phyloP scores from a whole-genome alignment of 108 stramenopile genomes.

The Nitzschia palea region DNA sequence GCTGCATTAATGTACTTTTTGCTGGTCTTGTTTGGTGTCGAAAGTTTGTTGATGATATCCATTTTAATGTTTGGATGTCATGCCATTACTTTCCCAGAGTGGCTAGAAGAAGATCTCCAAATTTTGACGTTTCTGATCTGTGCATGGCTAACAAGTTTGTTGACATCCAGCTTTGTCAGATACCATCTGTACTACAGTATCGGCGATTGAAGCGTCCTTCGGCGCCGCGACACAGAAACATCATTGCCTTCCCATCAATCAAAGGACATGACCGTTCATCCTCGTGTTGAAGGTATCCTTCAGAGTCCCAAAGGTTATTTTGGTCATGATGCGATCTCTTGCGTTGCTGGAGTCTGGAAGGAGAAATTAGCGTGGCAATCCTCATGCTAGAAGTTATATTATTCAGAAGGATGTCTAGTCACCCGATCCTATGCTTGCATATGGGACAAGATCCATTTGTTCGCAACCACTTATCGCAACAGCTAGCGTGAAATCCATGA shows the following conservation, averaged over 20 bases:
- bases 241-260: too few species aligned
- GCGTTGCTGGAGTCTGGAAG: too few species aligned
- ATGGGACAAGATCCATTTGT: conserved; percentile 73
- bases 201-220: not conserved
- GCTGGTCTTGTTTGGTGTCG: not conserved
- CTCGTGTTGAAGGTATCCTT: too few species aligned
- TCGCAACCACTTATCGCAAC: conserved; percentile 83
- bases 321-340: too few species aligned
- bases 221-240: not conserved
- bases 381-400: too few species aligned
- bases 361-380: too few species aligned
- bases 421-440: conserved; percentile 50
- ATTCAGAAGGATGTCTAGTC: too few species aligned
- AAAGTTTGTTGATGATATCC: conserved; percentile 1
- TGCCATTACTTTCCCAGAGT: not conserved
- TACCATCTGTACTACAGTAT: conserved; percentile 4
- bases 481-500: conserved; percentile 85
- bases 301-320: too few species aligned
- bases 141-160: not conserved
- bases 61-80: conserved; percentile 8
- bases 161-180: conserved; percentile 1
- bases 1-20: not conserved
- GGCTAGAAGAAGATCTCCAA: not conserved
- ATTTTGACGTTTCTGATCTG: not conserved
- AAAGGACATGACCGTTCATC: not conserved